A percentile compares a stretch with the other conserved stretches of the same genome.
Conservation (phyloP, 805 yeast genomes). For the Schwanniomyces occidentalis region DNA sequence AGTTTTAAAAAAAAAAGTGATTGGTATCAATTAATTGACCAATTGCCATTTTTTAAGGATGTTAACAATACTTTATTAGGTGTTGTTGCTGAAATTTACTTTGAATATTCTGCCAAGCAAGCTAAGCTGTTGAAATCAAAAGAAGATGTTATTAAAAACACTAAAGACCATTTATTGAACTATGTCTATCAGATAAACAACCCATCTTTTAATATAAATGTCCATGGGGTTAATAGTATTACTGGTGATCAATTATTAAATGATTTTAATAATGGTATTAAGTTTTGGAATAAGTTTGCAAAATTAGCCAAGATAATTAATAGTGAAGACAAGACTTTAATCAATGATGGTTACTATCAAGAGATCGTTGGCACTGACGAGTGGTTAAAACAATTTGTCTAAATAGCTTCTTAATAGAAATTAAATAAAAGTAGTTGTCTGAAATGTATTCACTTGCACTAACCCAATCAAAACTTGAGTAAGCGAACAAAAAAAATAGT, state of each 20-base stretch:
- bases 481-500: not conserved
- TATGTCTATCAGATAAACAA: conserved; percentile 38
- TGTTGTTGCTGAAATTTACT: conserved; percentile 54
- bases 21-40: conserved; percentile 59
- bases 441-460: not conserved
- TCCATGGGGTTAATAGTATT: conserved; percentile 41
- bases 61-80: conserved; percentile 67
- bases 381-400: conserved; percentile 28
- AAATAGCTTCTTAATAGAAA: too few species aligned
- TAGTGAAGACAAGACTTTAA: conserved; percentile 26
- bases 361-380: conserved; percentile 29
- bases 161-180: conserved; percentile 35
- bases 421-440: not conserved
- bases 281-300: conserved; percentile 37
- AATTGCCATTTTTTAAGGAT: conserved; percentile 60
- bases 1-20: conserved; percentile 39
- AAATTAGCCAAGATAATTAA: conserved; percentile 23
- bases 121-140: conserved; percentile 21
- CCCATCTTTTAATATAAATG: conserved; percentile 41
- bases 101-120: conserved; percentile 41
- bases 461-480: not conserved
- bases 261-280: conserved; percentile 33
- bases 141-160: conserved; percentile 25
- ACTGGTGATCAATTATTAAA: conserved; percentile 27
- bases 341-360: conserved; percentile 22